Conservation (phyloP, 2,329 filamentous ascomycete species). For the Aspergillus pseudoglaucus region DNA sequence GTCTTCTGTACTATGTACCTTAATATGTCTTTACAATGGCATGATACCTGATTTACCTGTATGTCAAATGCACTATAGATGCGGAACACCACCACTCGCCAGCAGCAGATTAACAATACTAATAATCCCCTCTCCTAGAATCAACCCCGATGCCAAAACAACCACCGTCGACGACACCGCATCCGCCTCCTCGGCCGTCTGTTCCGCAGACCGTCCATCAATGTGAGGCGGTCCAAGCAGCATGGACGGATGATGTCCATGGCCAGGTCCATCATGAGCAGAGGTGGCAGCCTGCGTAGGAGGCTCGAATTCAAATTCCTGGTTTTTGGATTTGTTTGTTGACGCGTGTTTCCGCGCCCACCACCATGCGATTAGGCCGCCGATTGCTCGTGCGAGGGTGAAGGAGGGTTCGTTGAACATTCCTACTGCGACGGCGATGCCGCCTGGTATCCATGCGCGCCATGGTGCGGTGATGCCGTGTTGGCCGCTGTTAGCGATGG, state of each 20-base stretch:
- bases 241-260: background rate
- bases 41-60: background rate
- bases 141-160: constrained; percentile 82
- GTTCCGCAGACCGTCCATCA: constrained; percentile 36
- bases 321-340: background rate
- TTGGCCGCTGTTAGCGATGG: constrained; percentile 23
- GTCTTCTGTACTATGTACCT: background rate
- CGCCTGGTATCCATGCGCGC: constrained; percentile 75
- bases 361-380: constrained; percentile 70
- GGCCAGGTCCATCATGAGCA: too few relatives aligned
- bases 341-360: constrained; percentile 54
- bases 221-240: background rate
- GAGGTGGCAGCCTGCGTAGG: background rate
- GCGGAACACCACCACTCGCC: constrained; percentile 69
- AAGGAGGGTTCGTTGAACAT: constrained; percentile 99
- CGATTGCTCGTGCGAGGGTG: constrained; percentile 78
- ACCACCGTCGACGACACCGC: constrained; percentile 60
- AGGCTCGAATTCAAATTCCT: background rate
- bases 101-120: constrained; percentile 85
- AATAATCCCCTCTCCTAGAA: constrained; percentile 83
- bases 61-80: constrained; percentile 47
- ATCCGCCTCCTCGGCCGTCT: constrained; percentile 23
- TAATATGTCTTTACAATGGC: background rate
- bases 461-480: constrained; percentile 46
- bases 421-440: constrained; percentile 91